A percentile compares a stretch with the other conserved stretches of the same genome.
Evolutionary conservation across 108 stramenopile species (phyloP).

Genomic region (Skeletonema menzelii): DNA sequence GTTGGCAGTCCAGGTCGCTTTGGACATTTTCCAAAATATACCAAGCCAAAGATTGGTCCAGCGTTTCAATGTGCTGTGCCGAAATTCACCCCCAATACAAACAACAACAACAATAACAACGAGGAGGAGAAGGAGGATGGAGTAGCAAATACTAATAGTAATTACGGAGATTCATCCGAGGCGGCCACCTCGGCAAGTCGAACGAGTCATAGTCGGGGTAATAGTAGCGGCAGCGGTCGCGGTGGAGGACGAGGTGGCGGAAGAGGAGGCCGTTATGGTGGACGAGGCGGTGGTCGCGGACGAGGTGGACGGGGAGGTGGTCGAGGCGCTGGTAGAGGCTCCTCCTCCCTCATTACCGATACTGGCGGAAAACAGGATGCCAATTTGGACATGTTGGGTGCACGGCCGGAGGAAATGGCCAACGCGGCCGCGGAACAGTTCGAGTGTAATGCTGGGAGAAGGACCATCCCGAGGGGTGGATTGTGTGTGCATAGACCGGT

Average conservation of each 20-base stretch:
- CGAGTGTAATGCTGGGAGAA: constrained; percentile 23
- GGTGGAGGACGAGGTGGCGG: background rate
- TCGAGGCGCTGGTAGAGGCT: background rate
- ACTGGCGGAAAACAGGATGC: constrained; percentile 11
- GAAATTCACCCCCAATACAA: constrained; percentile 11
- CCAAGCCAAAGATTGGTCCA: constrained; percentile 40
- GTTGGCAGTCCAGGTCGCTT: constrained; percentile 14
- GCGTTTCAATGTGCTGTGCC: constrained; percentile 41
- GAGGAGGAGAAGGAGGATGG: background rate
- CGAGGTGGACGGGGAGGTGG: constrained; percentile 9
- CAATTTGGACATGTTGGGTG: constrained; percentile 21
- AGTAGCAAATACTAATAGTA: background rate
- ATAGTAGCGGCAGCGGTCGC: background rate
- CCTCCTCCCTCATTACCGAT: background rate
- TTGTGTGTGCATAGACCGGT: constrained; percentile 34
- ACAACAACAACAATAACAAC: background rate
- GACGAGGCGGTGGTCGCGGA: background rate
- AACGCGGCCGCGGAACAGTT: constrained; percentile 35
- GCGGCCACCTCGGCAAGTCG: background rate
- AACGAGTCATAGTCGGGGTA: constrained; percentile 2
- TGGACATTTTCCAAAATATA: constrained; percentile 44
- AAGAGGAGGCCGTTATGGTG: constrained; percentile 1
- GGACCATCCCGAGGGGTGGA: constrained; percentile 36
- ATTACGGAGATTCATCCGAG: constrained; percentile 3
- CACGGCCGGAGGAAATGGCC: constrained; percentile 22